These are phyloP conservation scores for Vitellaria paradoxa DNA, from an alignment of 179 eudicot genomes.

Conservation along the genomic window DNA sequence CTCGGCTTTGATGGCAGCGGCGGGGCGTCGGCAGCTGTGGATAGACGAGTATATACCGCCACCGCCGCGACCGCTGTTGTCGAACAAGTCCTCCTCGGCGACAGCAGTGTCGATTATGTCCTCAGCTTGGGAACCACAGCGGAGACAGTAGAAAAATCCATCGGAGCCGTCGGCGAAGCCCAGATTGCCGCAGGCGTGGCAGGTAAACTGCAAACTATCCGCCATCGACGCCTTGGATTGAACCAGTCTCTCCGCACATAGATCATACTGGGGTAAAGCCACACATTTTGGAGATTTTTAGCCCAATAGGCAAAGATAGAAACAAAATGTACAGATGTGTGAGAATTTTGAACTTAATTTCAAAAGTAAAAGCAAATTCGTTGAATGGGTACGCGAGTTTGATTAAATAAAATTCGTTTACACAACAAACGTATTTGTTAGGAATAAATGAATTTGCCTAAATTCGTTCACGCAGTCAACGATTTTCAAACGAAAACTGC, in stretches of 20 bases:
- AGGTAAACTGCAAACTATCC: conserved; percentile 18
- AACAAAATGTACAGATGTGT: too few species aligned
- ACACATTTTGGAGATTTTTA: not conserved
- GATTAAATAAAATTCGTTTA: too few species aligned
- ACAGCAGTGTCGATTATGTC: conserved; percentile 54
- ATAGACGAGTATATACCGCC: conserved; percentile 33
- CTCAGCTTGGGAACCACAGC: conserved; percentile 55
- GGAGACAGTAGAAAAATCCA: conserved; percentile 60
- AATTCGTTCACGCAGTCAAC: too few species aligned
- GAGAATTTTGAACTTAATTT: too few species aligned
- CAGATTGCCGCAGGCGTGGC: conserved; percentile 42
- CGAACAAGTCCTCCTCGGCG: conserved; percentile 57
- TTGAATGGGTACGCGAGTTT: too few species aligned
- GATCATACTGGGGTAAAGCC: too few species aligned
- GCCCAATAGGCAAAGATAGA: too few species aligned
- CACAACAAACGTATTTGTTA: too few species aligned
- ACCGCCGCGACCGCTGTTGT: conserved; percentile 15
- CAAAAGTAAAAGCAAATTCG: too few species aligned
- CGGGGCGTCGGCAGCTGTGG: conserved; percentile 26
- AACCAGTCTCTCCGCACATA: not conserved
- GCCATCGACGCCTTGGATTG: conserved; percentile 7
- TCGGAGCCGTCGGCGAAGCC: conserved; percentile 47
- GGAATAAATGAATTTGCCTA: too few species aligned
- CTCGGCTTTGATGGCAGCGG: conserved; percentile 19
- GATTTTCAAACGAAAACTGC: too few species aligned